Conservation (phyloP, 768 basidiomycete species). For the Dioszegia crocea region DNA sequence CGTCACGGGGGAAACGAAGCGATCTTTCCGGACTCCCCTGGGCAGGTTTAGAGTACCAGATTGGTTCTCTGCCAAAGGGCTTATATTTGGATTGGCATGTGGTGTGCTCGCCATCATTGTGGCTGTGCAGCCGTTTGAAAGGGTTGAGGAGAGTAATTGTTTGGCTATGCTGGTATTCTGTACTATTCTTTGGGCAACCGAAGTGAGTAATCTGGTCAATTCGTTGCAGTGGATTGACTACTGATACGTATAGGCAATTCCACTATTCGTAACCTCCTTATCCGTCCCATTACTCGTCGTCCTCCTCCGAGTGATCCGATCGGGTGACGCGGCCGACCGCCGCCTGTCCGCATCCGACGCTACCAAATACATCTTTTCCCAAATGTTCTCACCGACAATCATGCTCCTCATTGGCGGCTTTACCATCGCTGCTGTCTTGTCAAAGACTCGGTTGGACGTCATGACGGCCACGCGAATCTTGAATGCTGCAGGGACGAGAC, state of each 20-base stretch:
- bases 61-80: conserved; percentile 60
- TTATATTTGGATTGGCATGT: conserved; percentile 61
- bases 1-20: conserved; percentile 48
- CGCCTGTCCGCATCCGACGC: conserved; percentile 64
- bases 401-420: conserved; percentile 98
- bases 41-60: conserved; percentile 57
- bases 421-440: conserved; percentile 92
- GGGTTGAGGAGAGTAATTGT: conserved; percentile 75
- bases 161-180: conserved; percentile 84
- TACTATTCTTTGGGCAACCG: conserved; percentile 92
- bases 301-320: conserved; percentile 71
- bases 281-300: conserved; percentile 83
- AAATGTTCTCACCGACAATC: conserved; percentile 96
- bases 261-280: conserved; percentile 93
- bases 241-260: conserved; percentile 67
- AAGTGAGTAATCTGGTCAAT: conserved; percentile 63
- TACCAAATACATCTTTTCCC: conserved; percentile 85
- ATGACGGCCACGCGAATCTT: conserved; percentile 86
- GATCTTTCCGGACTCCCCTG: conserved; percentile 60
- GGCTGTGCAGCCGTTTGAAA: conserved; percentile 60
- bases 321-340: conserved; percentile 55
- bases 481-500: conserved; percentile 80
- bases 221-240: not conserved
- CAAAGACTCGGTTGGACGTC: conserved; percentile 88
- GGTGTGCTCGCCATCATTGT: conserved; percentile 61